Evolutionary conservation across 2,329 filamentous ascomycete genomes (phyloP), one percentile per base, ranked within the genome.

Genomic region (Elsinoe fawcettii): DNA sequence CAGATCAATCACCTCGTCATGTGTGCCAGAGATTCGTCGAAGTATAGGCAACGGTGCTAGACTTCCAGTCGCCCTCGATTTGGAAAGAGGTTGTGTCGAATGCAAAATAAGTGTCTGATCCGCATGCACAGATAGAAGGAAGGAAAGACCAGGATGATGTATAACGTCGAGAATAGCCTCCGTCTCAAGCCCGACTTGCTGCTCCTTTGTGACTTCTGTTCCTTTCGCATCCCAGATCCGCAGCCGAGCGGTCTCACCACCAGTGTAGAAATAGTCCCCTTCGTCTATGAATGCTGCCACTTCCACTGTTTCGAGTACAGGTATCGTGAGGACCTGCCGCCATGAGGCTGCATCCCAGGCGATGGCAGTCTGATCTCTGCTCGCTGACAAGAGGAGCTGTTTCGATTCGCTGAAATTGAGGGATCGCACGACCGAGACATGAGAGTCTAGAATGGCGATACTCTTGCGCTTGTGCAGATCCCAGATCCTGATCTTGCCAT

Each of bases 1-100:
- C 32, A 99, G 75, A 68, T 99, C 95, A 63, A 99, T 96, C 55
- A 99, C 90, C 70, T 99, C 93, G 69, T 99, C 95, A 70, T 97
- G 90, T 5, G 93, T 96, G 55, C 93, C 95, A 3, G 92, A 96
- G 63, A 99, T 95, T 44, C 90, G 83, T 63, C 88, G 83, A 44
- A 88, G 79, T 0, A 85, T 66, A 8, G 80, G 76, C 22, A 86
- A 70, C n/a, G 81, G 74, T n/a, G 74, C 70, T 73, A 87, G 67
- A 72, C 75, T 65, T 25, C 32, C 60, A 14, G 58, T 44, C 68
- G 77, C 64, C 59, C 73, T 56, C 4, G 58, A 36, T 22, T 57
- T 51, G n/a, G 55, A 43, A 63, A 80, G 51, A 67, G 80, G 51
- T 67, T 70, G 59, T 66, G 79, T 69, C 1, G 81, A 83, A 69